These are phyloP conservation scores for Senecio squalidus DNA, from an alignment of 140 eudicot genomes.

Conservation along the genomic window DNA sequence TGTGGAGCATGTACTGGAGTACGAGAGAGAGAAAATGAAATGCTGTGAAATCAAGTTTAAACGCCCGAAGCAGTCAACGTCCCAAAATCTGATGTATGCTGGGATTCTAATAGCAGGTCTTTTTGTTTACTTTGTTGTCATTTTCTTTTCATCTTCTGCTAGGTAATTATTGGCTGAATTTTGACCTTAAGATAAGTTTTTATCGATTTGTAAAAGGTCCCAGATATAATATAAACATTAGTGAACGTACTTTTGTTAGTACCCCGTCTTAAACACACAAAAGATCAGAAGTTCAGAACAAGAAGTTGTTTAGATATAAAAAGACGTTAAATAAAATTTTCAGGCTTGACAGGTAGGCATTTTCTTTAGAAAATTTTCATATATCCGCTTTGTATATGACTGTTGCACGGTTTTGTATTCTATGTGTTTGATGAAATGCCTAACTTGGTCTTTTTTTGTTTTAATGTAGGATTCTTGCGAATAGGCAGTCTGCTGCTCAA, in stretches of 20 bases:
- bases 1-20: conserved; percentile 68
- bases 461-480: conserved; percentile 94
- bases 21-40: conserved; percentile 84
- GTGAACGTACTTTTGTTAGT: no score
- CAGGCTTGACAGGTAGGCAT: no score
- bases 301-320: no score
- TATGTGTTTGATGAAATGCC: no score
- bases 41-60: conserved; percentile 71
- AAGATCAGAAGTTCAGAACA: no score
- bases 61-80: conserved; percentile 52
- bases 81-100: conserved; percentile 76
- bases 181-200: not conserved
- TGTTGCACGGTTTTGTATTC: no score
- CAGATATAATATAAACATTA: conserved; percentile 1
- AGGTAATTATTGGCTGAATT: conserved; percentile 32
- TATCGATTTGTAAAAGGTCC: conserved; percentile 1
- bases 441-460: no score
- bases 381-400: no score
- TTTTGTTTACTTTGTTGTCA: conserved; percentile 80
- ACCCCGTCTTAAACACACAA: no score
- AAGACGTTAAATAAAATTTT: no score
- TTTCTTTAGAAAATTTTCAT: no score
- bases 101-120: conserved; percentile 90
- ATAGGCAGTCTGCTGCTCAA: conserved; percentile 92
- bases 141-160: conserved; percentile 84